These are phyloP conservation scores for Allantophomopsis cytisporea DNA, from an alignment of 2,329 filamentous ascomycete species.

Conservation along the genomic window DNA sequence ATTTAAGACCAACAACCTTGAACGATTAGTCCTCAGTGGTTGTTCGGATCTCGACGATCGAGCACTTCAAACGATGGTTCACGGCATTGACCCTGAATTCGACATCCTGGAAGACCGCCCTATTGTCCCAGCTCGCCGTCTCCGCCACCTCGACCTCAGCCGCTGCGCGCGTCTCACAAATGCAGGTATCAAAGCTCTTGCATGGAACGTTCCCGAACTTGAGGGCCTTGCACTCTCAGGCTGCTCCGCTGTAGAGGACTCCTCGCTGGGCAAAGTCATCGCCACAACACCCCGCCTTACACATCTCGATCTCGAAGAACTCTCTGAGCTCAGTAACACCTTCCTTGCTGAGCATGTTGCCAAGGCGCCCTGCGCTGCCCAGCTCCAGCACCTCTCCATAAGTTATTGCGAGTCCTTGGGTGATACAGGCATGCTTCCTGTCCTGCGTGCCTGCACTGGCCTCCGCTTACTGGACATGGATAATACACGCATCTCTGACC, in stretches of 20 bases:
- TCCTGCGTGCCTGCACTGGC: slow-evolving; percentile 61
- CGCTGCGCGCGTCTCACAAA: slow-evolving; percentile 65
- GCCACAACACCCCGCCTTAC: slow-evolving; percentile 65
- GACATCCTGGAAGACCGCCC: slow-evolving; percentile 69
- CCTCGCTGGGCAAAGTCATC: slow-evolving; percentile 57
- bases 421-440: slow-evolving; percentile 70
- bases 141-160: slow-evolving; percentile 78
- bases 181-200: slow-evolving; percentile 55
- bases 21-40: slow-evolving; percentile 69
- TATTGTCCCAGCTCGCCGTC: slow-evolving; percentile 60
- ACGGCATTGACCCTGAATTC: slow-evolving; percentile 62
- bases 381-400: slow-evolving; percentile 69
- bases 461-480: slow-evolving; percentile 73
- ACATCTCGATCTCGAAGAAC: slow-evolving; percentile 81
- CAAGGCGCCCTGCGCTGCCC: slow-evolving; percentile 57
- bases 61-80: slow-evolving; percentile 58
- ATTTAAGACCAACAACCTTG: slow-evolving; percentile 69
- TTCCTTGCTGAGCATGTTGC: slow-evolving; percentile 61
- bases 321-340: slow-evolving; percentile 62
- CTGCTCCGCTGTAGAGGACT: slow-evolving; percentile 61
- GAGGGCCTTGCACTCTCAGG: slow-evolving; percentile 76
- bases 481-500: slow-evolving; percentile 82
- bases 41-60: slow-evolving; percentile 69
- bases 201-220: slow-evolving; percentile 61
- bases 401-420: slow-evolving; percentile 82